phyloP scores from a whole-genome alignment of 2,329 filamentous ascomycete species.

The Penicillium brasilianum region DNA sequence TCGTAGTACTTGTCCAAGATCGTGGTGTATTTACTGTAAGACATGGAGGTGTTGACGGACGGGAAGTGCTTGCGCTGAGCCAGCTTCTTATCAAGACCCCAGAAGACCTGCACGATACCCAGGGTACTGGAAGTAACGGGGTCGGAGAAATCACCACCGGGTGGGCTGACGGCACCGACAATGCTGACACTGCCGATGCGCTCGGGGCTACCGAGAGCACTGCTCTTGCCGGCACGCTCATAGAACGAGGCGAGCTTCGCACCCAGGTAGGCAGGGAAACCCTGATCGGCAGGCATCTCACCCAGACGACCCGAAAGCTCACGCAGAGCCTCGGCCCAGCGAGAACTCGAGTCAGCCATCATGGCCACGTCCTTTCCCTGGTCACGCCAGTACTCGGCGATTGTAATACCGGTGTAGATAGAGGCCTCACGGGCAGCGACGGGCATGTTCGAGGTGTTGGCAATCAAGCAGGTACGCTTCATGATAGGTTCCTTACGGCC shows the following conservation, averaged over 20 bases:
- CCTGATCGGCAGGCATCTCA: constrained; percentile 99
- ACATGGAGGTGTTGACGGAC: constrained; percentile 91
- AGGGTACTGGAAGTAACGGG: constrained; percentile 93
- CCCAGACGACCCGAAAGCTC: constrained; percentile 97
- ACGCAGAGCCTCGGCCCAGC: constrained; percentile 98
- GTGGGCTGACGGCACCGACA: constrained; percentile 94
- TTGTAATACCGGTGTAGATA: constrained; percentile 95
- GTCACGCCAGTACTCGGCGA: constrained; percentile 96
- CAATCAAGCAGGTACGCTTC: constrained; percentile 98
- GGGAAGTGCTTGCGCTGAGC: constrained; percentile 99
- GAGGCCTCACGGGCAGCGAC: constrained; percentile 97
- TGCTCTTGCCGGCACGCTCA: constrained; percentile 91
- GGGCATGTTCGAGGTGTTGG: constrained; percentile 99
- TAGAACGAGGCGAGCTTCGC: constrained; percentile 99
- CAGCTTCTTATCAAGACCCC: constrained; percentile 99
- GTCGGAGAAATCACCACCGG: constrained; percentile 98
- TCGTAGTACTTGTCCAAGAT: constrained; percentile 92
- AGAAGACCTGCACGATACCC: constrained; percentile 98
- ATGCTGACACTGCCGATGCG: constrained; percentile 93
- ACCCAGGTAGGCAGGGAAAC: constrained; percentile 96
- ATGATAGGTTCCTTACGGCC: constrained; percentile 98
- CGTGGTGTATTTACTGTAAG: constrained; percentile 95
- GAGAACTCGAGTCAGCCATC: constrained; percentile 99
- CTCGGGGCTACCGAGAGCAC: constrained; percentile 84
- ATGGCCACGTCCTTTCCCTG: constrained; percentile 97